Base-by-base conservation (phyloP, 1,284 basidiomycete species). In the Athelia psychrophila region DNA sequence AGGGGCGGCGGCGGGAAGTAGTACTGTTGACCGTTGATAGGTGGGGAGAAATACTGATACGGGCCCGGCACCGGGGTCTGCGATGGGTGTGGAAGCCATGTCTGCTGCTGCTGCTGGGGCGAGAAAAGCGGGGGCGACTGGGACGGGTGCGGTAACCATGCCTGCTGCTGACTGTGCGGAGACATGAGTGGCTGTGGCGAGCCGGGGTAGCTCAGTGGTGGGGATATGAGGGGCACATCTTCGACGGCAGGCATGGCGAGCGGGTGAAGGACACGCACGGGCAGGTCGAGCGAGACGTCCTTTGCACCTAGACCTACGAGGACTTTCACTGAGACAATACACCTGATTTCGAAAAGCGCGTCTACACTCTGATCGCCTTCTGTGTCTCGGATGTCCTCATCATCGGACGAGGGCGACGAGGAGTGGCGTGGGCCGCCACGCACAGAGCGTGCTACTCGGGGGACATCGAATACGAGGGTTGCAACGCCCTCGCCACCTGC, bases 401-500 rank as follows among this genome's bases (percentile, higher is more conserved):
- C 20, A 56, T 73, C 55, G 13, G 27, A 30, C 13, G 27, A 30
- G 5, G 27, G 27, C 6, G 27, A 30, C 27, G 27, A 30, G 6
- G 27, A 30, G 27, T 30, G 27, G 5, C 27, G 27, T 6, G 56
- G 51, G 16, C 84, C 83, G 30, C 85, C 84, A 55, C 75, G 79
- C 5, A 86, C 80, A 6, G 83, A 81, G 51, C 83, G 71, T 0
- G 86, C 81, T 53, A 74, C 65, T 44, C 68, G 73, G 3, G 88
- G 89, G 12, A 90, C 79, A 62, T 90, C 83, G 56, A 91, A 83
- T 3, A 89, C 86, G 8, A 91, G 75, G 57, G 78, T 81, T 0
- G 89, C 88, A 1, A 90, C 77, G 22, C 88, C 89, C 60, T 91
- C 88, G 2, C 75, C 76, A 9, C 86, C 86, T 1, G 87, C 84